Percentiles rank a stretch among this genome's conserved stretches.
Conservation (phyloP, 805 yeast genomes). For the Kuraishia hungarica region DNA sequence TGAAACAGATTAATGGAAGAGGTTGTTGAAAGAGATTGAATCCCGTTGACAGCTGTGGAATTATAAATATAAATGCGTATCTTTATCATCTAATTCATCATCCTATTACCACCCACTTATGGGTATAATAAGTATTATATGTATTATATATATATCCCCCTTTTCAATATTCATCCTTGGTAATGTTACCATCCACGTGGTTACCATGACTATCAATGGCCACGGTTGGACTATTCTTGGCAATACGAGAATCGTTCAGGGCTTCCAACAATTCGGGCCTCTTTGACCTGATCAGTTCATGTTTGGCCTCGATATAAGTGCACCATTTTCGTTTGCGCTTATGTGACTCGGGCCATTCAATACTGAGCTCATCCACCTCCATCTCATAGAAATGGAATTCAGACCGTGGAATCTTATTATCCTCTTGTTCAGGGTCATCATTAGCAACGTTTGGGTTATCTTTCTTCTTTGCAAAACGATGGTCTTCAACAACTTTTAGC, state of each 20-base stretch:
- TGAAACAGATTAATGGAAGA: too few species aligned
- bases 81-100: too few species aligned
- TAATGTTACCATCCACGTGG: conserved; percentile 18
- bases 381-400: conserved; percentile 87
- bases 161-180: conserved; percentile 19
- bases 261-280: conserved; percentile 66
- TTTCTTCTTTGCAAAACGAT: conserved; percentile 16
- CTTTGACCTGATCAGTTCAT: conserved; percentile 44
- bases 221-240: conserved; percentile 23
- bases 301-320: conserved; percentile 55
- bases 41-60: too few species aligned
- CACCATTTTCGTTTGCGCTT: conserved; percentile 71
- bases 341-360: conserved; percentile 67
- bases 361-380: conserved; percentile 44
- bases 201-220: conserved; percentile 16
- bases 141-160: too few species aligned
- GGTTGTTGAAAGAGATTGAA: too few species aligned
- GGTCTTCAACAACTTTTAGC: conserved; percentile 63
- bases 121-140: too few species aligned
- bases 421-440: conserved; percentile 14
- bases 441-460: conserved; percentile 10
- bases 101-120: too few species aligned
- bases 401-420: conserved; percentile 52
- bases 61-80: too few species aligned
- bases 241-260: conserved; percentile 44